Percentiles rank a stretch among this genome's conserved stretches.
Conservation (phyloP, 805 yeast genomes). For the Peterozyma xylosa region DNA sequence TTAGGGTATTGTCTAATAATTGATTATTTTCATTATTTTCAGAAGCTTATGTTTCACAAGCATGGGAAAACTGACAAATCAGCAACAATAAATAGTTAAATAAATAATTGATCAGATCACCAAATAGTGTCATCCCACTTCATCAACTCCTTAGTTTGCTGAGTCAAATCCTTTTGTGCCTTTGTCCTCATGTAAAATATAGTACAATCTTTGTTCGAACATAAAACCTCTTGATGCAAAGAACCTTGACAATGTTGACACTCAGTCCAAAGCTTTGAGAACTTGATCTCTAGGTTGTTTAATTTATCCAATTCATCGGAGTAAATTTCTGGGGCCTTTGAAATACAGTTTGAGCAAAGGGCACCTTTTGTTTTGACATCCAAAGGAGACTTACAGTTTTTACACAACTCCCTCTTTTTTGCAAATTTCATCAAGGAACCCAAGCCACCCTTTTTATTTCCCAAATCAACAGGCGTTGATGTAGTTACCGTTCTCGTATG, state of each 20-base stretch:
- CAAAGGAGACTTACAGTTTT: slow-evolving; percentile 80
- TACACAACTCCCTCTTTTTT: slow-evolving; percentile 81
- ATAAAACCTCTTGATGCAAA: slow-evolving; percentile 88
- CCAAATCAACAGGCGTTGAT: slow-evolving; percentile 40
- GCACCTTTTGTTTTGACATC: slow-evolving; percentile 54
- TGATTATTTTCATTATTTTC: no score
- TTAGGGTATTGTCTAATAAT: no score
- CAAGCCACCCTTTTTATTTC: slow-evolving; percentile 58
- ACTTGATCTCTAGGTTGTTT: slow-evolving; percentile 73
- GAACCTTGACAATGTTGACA: slow-evolving; percentile 98
- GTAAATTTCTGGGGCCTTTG: slow-evolving; percentile 69
- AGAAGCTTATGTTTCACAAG: no score
- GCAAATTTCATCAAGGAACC: slow-evolving; percentile 71
- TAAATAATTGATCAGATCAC: slow-evolving; percentile 20
- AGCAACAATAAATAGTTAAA: neutral
- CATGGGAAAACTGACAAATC: no score
- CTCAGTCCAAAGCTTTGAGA: slow-evolving; percentile 92
- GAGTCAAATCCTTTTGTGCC: slow-evolving; percentile 64
- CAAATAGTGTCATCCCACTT: slow-evolving; percentile 60
- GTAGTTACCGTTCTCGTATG: slow-evolving; percentile 75
- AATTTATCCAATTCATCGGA: slow-evolving; percentile 75
- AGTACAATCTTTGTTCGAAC: slow-evolving; percentile 95
- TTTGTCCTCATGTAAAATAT: slow-evolving; percentile 94
- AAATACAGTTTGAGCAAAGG: slow-evolving; percentile 71
- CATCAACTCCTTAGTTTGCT: slow-evolving; percentile 48